Conservation (phyloP, 768 basidiomycete genomes). For the Rhodotorula paludigena region DNA sequence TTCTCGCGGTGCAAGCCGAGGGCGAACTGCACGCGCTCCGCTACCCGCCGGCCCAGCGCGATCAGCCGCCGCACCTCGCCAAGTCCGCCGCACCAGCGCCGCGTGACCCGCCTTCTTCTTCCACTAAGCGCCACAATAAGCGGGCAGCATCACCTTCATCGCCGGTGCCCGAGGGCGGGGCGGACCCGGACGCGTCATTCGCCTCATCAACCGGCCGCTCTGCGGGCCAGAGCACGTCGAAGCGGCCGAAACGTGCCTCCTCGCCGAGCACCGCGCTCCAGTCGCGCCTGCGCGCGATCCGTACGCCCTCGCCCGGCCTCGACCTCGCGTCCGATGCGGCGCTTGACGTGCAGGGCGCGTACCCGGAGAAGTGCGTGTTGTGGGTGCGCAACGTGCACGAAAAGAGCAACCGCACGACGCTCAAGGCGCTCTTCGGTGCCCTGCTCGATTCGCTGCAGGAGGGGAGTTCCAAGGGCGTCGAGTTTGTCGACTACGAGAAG, state of each 20-base stretch:
- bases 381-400: slow-evolving; percentile 34
- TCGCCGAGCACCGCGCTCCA: slow-evolving; percentile 1
- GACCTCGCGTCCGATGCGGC: slow-evolving; percentile 12
- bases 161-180: no score
- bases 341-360: slow-evolving; percentile 19
- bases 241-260: slow-evolving; percentile 5
- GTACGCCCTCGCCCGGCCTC: slow-evolving; percentile 9
- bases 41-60: not conserved
- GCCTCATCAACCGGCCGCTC: not conserved
- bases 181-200: no score
- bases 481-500: slow-evolving; percentile 37
- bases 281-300: not conserved
- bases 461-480: slow-evolving; percentile 34
- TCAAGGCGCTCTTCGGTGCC: slow-evolving; percentile 20
- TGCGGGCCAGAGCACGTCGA: slow-evolving; percentile 3
- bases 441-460: slow-evolving; percentile 31
- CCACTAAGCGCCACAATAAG: no score
- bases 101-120: not conserved
- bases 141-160: not conserved
- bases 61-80: slow-evolving; percentile 16
- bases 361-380: slow-evolving; percentile 24
- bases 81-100: not conserved
- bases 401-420: slow-evolving; percentile 17
- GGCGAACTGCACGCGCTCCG: slow-evolving; percentile 14
- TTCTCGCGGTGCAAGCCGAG: slow-evolving; percentile 6